Base-by-base conservation (phyloP, 257 asterid species). In the Solanum etuberosum region DNA sequence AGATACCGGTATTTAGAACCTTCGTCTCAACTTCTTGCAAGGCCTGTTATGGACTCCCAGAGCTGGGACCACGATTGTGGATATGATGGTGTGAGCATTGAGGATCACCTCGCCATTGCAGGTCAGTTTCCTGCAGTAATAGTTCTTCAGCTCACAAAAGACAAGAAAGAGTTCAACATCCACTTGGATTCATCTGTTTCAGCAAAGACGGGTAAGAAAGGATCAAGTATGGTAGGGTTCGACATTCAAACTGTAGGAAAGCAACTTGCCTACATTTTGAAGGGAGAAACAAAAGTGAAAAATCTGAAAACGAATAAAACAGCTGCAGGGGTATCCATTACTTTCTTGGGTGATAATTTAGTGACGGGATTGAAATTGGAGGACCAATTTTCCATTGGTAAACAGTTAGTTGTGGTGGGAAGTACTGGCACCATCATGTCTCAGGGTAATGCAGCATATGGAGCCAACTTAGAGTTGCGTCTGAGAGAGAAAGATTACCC, bases 1-100 rank as follows among this genome's bases (percentile, higher is more conserved):
- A 87, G 99, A 46, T 97, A 94, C 90, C 95, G 99, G 15, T 95
- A 92, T 91, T 87, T 97, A 32, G 91, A 85, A 85, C 63, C 84
- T 23, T 83, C 91, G 23, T 84, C 89, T 8, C 86, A 72, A 63
- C 86, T 81, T 86, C 88, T 86, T 72, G 43, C 87, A 3, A 74
- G 87, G 72, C 94, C 93, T 54, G 88, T 85, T 84, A 48, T 91
- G 51, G 83, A 88, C 89, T 76, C 90, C 57, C 89, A 85, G 5
- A 86, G 91, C 31, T 92, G 94, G 94, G 93, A 91, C 89, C 92
- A 88, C 31, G 91, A 90, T 40, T 89, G 85, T 90, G 93, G 90
- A 73, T 90, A 74, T 88, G 90, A 90, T 73, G 92, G 91, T 7
- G 86, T 89, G 34, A 84, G 72, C 87, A 77, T 91, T 10, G 93